Conservation (phyloP, 1,139 yeast genomes). For the Magnusiomyces fungicola region DNA sequence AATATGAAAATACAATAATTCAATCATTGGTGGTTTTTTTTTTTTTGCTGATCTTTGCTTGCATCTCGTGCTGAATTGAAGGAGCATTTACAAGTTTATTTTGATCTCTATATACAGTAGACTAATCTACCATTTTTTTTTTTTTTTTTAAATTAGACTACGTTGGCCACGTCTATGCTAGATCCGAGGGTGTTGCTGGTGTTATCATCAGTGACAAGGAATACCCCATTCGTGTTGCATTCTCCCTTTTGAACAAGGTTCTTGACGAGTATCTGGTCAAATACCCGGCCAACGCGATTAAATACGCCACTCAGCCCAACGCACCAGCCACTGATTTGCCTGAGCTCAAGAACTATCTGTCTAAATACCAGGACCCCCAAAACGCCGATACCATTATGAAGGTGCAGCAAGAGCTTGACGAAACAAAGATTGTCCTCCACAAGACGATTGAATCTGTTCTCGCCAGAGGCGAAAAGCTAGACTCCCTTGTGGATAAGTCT, state of each 20-base stretch:
- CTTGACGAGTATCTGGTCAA: constrained; percentile 83
- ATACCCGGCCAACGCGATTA: constrained; percentile 74
- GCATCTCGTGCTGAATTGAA: too few species aligned
- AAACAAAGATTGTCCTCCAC: constrained; percentile 91
- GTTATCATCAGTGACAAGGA: constrained; percentile 90
- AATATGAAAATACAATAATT: too few species aligned
- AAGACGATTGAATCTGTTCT: constrained; percentile 91
- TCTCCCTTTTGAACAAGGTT: constrained; percentile 81
- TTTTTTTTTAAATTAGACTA: constrained; percentile 37
- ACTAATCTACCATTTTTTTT: background rate
- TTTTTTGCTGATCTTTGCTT: too few species aligned
- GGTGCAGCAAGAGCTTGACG: constrained; percentile 96
- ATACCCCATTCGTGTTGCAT: constrained; percentile 97
- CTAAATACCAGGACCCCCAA: constrained; percentile 89
- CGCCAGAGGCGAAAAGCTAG: constrained; percentile 94
- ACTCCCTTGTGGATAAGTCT: constrained; percentile 87
- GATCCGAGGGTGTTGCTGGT: constrained; percentile 90
- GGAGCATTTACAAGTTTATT: too few species aligned
- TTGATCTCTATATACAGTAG: too few species aligned
- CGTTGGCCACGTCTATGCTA: constrained; percentile 84
- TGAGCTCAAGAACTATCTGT: constrained; percentile 60
- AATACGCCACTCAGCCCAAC: constrained; percentile 43
- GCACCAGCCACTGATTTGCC: constrained; percentile 36
- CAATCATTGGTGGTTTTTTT: too few species aligned
- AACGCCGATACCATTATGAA: constrained; percentile 96